These are phyloP conservation scores for Solanum lignicaule DNA, from an alignment of 257 asterid genomes.

Conservation along the genomic window DNA sequence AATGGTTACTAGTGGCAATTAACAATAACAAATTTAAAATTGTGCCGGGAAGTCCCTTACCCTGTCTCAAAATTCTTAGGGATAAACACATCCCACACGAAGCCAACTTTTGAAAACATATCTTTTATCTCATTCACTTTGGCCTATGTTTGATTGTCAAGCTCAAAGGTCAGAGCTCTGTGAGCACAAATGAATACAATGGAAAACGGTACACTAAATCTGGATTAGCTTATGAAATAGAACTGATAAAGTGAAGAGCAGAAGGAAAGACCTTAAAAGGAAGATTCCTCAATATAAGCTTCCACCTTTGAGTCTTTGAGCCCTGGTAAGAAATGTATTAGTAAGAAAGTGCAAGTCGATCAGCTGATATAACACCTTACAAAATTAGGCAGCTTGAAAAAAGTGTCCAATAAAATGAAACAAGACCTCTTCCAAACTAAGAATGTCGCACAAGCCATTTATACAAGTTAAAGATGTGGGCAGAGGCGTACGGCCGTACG, in stretches of 20 bases:
- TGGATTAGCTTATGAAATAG: not conserved
- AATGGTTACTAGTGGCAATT: not conserved
- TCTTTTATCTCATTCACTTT: conserved; percentile 58
- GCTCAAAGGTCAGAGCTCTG: not conserved
- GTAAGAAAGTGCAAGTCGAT: not conserved
- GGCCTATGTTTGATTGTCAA: conserved; percentile 45
- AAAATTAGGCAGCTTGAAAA: not conserved
- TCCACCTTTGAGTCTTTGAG: conserved; percentile 86
- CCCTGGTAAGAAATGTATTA: conserved; percentile 47
- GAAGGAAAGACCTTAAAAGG: conserved; percentile 71
- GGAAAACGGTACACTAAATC: not conserved
- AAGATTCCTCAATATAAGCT: conserved; percentile 84
- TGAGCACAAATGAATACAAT: not conserved
- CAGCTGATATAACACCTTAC: not conserved
- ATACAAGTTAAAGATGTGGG: not conserved
- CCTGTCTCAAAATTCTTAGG: conserved; percentile 77
- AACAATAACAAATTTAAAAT: not conserved
- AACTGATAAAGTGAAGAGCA: not conserved
- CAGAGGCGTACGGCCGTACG: not conserved
- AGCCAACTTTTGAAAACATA: conserved; percentile 68
- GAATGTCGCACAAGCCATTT: not conserved
- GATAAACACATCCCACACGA: conserved; percentile 85
- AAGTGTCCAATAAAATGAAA: not conserved
- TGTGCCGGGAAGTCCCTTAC: conserved; percentile 18
- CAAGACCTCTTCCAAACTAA: not conserved